Percentiles rank a stretch among this genome's conserved stretches.
Evolutionary conservation across 345 rosid genomes (phyloP).

Genomic region (Hevea brasiliensis): DNA sequence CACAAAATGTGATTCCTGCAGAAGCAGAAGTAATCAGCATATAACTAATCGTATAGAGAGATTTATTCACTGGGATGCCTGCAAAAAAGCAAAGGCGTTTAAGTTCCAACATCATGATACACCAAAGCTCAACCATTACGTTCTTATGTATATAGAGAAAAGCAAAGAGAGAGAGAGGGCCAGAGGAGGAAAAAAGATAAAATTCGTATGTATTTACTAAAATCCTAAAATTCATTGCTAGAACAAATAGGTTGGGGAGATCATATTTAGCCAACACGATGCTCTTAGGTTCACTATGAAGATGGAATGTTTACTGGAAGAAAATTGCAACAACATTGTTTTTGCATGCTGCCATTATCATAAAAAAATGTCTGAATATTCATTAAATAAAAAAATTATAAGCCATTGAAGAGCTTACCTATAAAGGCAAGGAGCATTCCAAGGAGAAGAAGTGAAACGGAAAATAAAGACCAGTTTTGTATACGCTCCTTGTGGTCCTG

Average conservation of each 20-base stretch:
- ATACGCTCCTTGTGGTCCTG: constrained; percentile 47
- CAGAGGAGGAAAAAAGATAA: too few species aligned
- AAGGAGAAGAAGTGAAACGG: constrained; percentile 27
- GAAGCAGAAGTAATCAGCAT: constrained; percentile 46
- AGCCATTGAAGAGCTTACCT: constrained; percentile 27
- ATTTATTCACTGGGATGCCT: constrained; percentile 48
- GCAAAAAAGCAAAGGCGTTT: background rate
- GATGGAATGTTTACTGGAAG: background rate
- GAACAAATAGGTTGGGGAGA: background rate
- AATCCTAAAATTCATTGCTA: background rate
- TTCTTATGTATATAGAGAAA: too few species aligned
- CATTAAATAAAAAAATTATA: background rate
- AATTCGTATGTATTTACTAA: background rate
- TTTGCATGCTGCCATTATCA: background rate
- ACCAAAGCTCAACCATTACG: too few species aligned
- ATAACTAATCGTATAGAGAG: constrained; percentile 41
- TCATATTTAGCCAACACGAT: background rate
- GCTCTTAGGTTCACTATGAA: background rate
- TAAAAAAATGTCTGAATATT: background rate
- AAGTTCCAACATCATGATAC: background rate
- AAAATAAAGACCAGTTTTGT: constrained; percentile 31
- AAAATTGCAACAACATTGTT: background rate
- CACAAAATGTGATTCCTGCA: constrained; percentile 42
- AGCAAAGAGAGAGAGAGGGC: too few species aligned
- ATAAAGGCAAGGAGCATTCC: constrained; percentile 35